Evolutionary conservation across 192 early-diverging fungal species (phyloP).

Genomic region (Coemansia sp.): DNA sequence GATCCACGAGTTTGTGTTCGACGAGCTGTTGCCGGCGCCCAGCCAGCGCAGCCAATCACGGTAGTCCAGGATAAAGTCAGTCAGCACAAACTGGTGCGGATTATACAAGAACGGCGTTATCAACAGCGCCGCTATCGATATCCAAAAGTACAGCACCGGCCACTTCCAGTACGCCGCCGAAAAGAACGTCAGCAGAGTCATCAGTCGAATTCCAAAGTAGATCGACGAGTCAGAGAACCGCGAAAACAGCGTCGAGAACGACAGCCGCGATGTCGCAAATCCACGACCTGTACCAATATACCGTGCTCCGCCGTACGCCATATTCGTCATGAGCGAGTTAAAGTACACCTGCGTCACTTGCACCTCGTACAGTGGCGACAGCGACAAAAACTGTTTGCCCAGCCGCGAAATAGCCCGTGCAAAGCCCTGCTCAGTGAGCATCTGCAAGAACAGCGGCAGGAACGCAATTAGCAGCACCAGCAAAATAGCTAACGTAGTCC

Average conservation of each 20-base stretch:
- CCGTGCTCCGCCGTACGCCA: conserved; percentile 78
- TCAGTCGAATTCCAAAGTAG: conserved; percentile 68
- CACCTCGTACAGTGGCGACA: conserved; percentile 82
- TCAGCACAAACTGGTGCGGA: conserved; percentile 83
- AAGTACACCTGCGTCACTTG: conserved; percentile 85
- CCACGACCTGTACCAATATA: conserved; percentile 86
- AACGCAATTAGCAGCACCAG: conserved; percentile 80
- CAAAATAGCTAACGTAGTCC: conserved; percentile 77
- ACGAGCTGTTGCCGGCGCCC: conserved; percentile 73
- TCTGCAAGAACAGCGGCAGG: conserved; percentile 78
- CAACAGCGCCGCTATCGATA: conserved; percentile 71
- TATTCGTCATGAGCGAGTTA: conserved; percentile 75
- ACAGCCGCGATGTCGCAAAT: conserved; percentile 75
- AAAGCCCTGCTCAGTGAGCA: conserved; percentile 82
- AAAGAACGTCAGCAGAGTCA: conserved; percentile 73
- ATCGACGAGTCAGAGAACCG: conserved; percentile 74
- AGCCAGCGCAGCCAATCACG: conserved; percentile 80
- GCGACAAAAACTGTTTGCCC: conserved; percentile 76
- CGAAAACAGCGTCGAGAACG: conserved; percentile 73
- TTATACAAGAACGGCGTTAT: conserved; percentile 86
- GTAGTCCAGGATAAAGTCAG: conserved; percentile 78
- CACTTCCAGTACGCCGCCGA: conserved; percentile 71
- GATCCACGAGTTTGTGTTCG: conserved; percentile 79
- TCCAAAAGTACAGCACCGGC: conserved; percentile 79
- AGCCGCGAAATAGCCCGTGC: conserved; percentile 66